Evolutionary conservation across 2,329 filamentous ascomycete genomes (phyloP), one percentile per base, ranked within the genome.

Genomic region (Fusarium musae): DNA sequence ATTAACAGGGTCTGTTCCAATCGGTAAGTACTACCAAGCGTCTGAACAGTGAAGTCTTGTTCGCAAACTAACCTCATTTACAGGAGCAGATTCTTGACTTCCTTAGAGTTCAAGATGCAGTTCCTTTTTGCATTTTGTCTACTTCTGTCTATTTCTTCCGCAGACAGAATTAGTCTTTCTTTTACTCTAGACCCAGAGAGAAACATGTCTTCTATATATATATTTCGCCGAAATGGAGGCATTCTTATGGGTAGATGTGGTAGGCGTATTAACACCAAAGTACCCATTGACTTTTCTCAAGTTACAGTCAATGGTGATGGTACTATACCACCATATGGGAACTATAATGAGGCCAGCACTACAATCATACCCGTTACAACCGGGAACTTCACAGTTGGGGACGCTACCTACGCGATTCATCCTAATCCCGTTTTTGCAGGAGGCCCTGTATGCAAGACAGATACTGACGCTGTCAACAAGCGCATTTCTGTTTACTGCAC

Each of bases 191-290:
- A 50, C 11, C 2, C 0, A 6, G 8, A 0, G 4, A 10, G 2
- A 0, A 8, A 8, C 16, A 13, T 7, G 8, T 50, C 47, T 10
- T 34, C 30, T 13, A 0, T 23, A 13, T 19, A 23, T 17, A 0
- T 23, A 13, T 19, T 19, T 17, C 0, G 1, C 9, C 0, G 0
- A 0, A 3, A 6, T 0, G 44, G 44, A 6, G 13, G 0, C 12
- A 0, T 28, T 8, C 0, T 46, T 21, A 16, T 6, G 0, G 44
- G 46, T 13, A 16, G 9, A 49, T 49, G 46, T 2, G 46, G 44
- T 11, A 47, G 19, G 0, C 8, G 0, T 3, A 30, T 47, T 3
- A 2, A 21, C 0, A 0, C 26, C 6, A 30, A 0, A 2, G 13
- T 16, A 0, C 13, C 44, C 0, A n/a, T 47, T 6, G 44, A 47